phyloP scores from a whole-genome alignment of 129 eudicot genomes.

The Flaveria robusta region DNA sequence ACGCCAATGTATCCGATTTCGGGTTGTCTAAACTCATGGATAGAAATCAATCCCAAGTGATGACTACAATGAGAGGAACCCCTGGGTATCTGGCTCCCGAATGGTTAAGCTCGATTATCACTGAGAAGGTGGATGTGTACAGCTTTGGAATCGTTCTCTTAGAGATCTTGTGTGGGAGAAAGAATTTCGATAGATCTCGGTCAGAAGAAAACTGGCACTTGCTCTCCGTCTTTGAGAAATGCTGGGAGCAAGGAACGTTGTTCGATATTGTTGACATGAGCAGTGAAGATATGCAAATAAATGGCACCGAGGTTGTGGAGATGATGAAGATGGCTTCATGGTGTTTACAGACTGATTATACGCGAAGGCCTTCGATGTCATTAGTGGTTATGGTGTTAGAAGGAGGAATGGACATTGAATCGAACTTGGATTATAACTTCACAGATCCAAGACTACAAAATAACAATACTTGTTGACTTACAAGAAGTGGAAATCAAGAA shows the following conservation, averaged over 20 bases:
- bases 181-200: slow-evolving; percentile 26
- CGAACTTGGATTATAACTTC: slow-evolving; percentile 20
- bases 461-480: too few species aligned
- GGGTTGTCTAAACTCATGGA: too few species aligned
- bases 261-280: slow-evolving; percentile 27
- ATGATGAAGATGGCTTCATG: slow-evolving; percentile 42
- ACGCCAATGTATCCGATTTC: too few species aligned
- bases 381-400: slow-evolving; percentile 27
- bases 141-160: slow-evolving; percentile 43
- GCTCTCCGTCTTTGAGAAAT: slow-evolving; percentile 23
- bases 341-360: slow-evolving; percentile 31
- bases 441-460: background rate
- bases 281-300: too few species aligned
- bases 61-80: too few species aligned
- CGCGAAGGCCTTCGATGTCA: slow-evolving; percentile 34
- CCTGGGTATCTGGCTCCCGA: slow-evolving; percentile 31
- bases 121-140: slow-evolving; percentile 38
- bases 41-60: too few species aligned
- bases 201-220: slow-evolving; percentile 33
- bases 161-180: slow-evolving; percentile 40
- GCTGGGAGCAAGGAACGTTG: slow-evolving; percentile 24
- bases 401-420: slow-evolving; percentile 16
- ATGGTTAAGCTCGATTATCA: slow-evolving; percentile 25
- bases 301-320: slow-evolving; percentile 20
- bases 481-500: too few species aligned